phyloP scores from a whole-genome alignment of 2,329 filamentous ascomycete species.

The Scortechinia acanthostroma region DNA sequence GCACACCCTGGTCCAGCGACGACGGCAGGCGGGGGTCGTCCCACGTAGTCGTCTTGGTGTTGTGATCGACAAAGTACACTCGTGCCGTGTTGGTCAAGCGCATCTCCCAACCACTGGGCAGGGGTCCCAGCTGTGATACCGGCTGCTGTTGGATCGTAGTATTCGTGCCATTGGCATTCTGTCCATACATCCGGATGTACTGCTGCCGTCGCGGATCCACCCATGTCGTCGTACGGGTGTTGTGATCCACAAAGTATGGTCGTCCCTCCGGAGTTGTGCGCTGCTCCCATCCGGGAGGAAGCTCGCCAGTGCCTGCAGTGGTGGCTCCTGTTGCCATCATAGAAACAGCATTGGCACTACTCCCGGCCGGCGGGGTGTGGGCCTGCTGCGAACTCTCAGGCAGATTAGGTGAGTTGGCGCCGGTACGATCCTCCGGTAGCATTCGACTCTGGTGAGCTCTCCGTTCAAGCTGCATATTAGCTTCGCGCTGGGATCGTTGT shows the following conservation, averaged over 20 bases:
- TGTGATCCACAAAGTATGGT: conserved; percentile 96
- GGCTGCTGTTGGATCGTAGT: conserved; percentile 94
- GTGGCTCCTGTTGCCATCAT: conserved; percentile 96
- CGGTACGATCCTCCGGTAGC: conserved; percentile 88
- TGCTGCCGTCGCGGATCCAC: conserved; percentile 94
- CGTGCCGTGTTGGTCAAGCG: conserved; percentile 93
- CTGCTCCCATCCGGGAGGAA: conserved; percentile 94
- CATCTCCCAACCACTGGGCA: conserved; percentile 99
- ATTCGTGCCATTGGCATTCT: conserved; percentile 62
- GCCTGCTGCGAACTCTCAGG: conserved; percentile 38
- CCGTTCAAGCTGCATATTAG: conserved; percentile 86
- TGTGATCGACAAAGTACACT: conserved; percentile 98
- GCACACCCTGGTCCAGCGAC: conserved; percentile 93
- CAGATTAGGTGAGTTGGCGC: conserved; percentile 81
- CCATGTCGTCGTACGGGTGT: conserved; percentile 96
- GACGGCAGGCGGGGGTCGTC: conserved; percentile 92
- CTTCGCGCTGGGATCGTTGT: conserved; percentile 73
- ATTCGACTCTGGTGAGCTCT: conserved; percentile 92
- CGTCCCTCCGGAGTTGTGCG: conserved; percentile 90
- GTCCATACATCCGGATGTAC: conserved; percentile 86
- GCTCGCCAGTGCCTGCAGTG: conserved; percentile 86
- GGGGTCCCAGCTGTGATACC: conserved; percentile 87
- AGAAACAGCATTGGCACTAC: conserved; percentile 41
- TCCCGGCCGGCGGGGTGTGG: conserved; percentile 20
- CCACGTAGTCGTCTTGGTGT: conserved; percentile 99